Conservation (phyloP, 2,329 filamentous ascomycete genomes). For the Fusarium sterilihyphosum region DNA sequence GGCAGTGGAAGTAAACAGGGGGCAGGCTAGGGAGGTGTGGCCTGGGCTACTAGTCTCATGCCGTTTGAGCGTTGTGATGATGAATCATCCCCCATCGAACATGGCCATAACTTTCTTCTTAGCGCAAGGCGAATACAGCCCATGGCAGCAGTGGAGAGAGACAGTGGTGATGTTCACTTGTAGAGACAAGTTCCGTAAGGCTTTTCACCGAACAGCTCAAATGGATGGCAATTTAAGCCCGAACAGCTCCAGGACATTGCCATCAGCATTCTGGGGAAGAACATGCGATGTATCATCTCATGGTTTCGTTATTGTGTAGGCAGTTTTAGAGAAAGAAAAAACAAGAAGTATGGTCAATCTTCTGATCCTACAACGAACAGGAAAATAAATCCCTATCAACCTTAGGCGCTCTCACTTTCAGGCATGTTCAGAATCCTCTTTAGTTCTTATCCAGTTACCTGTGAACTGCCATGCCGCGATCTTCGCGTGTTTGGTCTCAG, state of each 20-base stretch:
- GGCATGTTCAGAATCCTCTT: background rate
- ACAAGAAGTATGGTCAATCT: too few species aligned
- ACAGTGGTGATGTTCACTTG: too few species aligned
- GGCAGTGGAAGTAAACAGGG: too few species aligned
- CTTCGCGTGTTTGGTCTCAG: rapidly evolving
- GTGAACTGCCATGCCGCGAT: background rate
- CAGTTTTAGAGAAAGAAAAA: too few species aligned
- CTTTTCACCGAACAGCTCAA: background rate
- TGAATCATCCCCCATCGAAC: background rate
- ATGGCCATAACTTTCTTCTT: background rate
- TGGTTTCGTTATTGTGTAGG: rapidly evolving
- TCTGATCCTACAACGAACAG: background rate
- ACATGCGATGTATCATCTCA: background rate
- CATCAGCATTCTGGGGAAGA: background rate
- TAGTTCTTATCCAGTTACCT: background rate
- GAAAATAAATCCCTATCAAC: too few species aligned
- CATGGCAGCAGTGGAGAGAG: rapidly evolving
- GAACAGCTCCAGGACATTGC: rapidly evolving
- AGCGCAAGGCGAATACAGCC: background rate
- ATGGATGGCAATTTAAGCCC: rapidly evolving
- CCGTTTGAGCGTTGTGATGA: background rate
- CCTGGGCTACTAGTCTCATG: background rate
- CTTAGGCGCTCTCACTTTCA: too few species aligned
- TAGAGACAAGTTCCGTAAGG: too few species aligned
- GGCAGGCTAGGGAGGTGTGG: rapidly evolving